Evolutionary conservation across 306 rosid genomes (phyloP), one percentile per base, ranked within the genome.

Genomic region (Dryas octopetala): DNA sequence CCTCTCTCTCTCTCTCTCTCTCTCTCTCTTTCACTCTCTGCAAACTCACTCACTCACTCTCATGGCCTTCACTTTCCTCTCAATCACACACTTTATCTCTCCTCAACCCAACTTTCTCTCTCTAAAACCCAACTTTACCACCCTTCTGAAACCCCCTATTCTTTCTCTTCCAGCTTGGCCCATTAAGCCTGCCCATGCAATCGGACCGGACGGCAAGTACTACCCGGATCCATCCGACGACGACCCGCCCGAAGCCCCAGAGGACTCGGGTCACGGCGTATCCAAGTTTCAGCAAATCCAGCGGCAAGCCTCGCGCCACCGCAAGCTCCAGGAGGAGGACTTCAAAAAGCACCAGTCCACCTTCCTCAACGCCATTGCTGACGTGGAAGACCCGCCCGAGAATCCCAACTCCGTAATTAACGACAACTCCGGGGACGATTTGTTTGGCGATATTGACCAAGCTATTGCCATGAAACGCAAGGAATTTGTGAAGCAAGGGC

Each of bases 401-500:
- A 79, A 57, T n/a, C 50, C 83, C 6, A 13, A 58, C 46, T 40
- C 84, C 8, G 41, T 59, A 40, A 71, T 67, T 23, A 47, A 79
- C 5, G 86, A 81, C 13, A 60, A 49, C 80, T 64, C 86, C 9
- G 87, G 88, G 8, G 99, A 92, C 23, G 97, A 95, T 64, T 64
- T 95, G 60, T 95, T 95, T 66, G 88, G 97, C 53, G 97, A 95
- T 26, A 89, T 95, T 15, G 99, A 95, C 70, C 85, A 87, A 28
- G 99, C 96, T 50, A 89, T 95, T 32, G 93, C 97, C 12, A 19
- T 95, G 85, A 92, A 90, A 78, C 96, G 97, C 47, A 88, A 89
- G 73, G 97, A 95, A 85, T 95, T 92, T 58, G 96, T 95, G 16
- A 83, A 88, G 83, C 91, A 92, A 49, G 97, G 99, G 10, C 97